Base-by-base conservation (phyloP, 176 grass and related monocot genomes). In the Ananas comosus region DNA sequence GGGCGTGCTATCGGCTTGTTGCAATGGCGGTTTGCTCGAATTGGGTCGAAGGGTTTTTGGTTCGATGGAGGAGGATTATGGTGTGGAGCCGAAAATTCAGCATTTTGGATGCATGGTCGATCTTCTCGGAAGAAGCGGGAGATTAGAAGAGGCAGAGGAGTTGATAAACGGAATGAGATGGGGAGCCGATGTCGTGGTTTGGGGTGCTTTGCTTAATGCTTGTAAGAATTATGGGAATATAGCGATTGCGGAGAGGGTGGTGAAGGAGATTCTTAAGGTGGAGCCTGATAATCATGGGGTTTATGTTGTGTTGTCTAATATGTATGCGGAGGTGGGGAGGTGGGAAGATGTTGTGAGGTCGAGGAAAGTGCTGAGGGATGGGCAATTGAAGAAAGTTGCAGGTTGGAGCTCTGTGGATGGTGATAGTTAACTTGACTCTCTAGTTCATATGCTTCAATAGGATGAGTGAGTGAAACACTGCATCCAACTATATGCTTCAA, bases 91-190 rank as follows among this genome's bases (percentile, higher is more conserved):
- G 1, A 65, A 52, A n/a, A 54, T 91, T 52, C 77, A 77, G 69
- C 81, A 91, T 42, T 87, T 85, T 12, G 79, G 81, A 0, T 91
- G 88, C 54, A 72, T 91, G 81, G 88, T 87, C 12, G 63, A 91
- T 65, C 73, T 88, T 56, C 82, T 88, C 0, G 85, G 82, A 12
- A 64, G 74, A 19, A 72, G 72, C 0, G 85, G 85, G 23, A 75
- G 77, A 1, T 18, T 91, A 2, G 27, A 8, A 0, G 81, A 91
- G 12, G 81, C 88, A 0, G 84, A 91, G 75, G 71, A 81, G 16
- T 73, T 82, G 70, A 85, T 87, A 16, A 51, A 78, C 9, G 63
- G 81, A 14, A 91, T 85, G 85, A 59, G 51, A 2, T 70, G 70
- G 4, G 14, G 61, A 13, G 65, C 81, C 10, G 83, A 87, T 23